Base-by-base conservation (phyloP, 225 moss, liverwort and hornwort species). In the Marchantia polymorpha region DNA sequence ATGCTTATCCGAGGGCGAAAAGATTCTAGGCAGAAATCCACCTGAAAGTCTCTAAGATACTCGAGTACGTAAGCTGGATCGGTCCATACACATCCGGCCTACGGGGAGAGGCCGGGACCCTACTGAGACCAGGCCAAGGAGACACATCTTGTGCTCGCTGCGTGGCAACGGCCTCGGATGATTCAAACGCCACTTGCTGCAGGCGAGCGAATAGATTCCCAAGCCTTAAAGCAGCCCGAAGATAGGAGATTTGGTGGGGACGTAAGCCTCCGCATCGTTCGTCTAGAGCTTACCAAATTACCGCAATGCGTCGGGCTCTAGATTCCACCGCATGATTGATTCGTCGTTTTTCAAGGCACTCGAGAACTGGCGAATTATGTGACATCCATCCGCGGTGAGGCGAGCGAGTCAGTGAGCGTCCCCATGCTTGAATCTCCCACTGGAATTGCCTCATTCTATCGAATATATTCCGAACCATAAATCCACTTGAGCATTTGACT, bases 401-500 rank as follows among this genome's bases (percentile, higher is more conserved):
- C 19, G 17, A 19, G 17, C 59, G 22, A 59, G 59, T 59, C 15
- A 19, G 59, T 59, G 59, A 59, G 55, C 55, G 59, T 59, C 19
- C 17, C 14, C 22, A 20, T 59, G 59, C 59, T 59, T 59, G 59
- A 59, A 59, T 17, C 16, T 59, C 15, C 22, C 5, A 16, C 59
- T 20, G 17, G 16, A 59, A 7, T 20, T 26, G 25, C 26, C 64
- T 64, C 64, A 23, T 64, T 10, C 22, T 23, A 46, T 39, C 11
- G 10, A 65, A 26, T 7, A 27, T 65, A 65, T 26, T 65, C 26
- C 65, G 17, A 68, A 50, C 22, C 70, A 71, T 71, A 48, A 48
- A 20, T 71, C 70, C 20, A 31, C 16, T 71, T 20, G 48, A 71
- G 49, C 47, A 71, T 71, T 50, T 71, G 49, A 71, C 70, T 71